Base-by-base conservation (phyloP, 2,329 filamentous ascomycete genomes). In the Incumbomyces delicatus region DNA sequence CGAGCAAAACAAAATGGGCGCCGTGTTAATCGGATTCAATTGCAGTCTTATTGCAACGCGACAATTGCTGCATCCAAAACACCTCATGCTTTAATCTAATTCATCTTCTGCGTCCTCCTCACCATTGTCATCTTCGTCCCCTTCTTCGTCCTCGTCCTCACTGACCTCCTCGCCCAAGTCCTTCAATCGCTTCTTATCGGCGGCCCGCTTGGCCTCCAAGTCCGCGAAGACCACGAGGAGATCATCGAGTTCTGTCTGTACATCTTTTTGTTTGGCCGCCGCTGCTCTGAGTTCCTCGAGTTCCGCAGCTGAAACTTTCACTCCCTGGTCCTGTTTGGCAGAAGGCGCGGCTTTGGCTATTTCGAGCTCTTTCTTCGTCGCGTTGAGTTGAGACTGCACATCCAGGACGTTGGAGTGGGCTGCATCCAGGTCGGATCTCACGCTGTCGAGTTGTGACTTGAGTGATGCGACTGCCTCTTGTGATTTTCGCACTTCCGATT, bases 191-290 rank as follows among this genome's bases (percentile, higher is more conserved):
- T 71, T 64, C 67, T 74, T 90, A 60, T 90, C 87, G 56, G 77
- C 79, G 35, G 75, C 73, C 41, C 80, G 72, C 66, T 89, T 90
- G 45, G 87, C 83, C 63, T 92, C 86, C 14, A 88, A 61, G 60
- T 92, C 86, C 12, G 78, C 80, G 63, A 89, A 87, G 4, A 92
- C 81, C 68, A 90, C 84, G 31, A 92, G 68, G 45, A 90, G 71
- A 62, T 92, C 86, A 55, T 92, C 86, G 38, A 90, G 70, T 63
- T 92, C 86, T 2, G 77, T 73, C 60, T 90, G 85, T 4, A 75
- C 74, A 1, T 75, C 67, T 50, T 78, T 73, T 46, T 76, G 79
- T 22, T 32, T 48, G 7, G 44, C 27, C 14, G 44, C 44, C 18
- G 44, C 27, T 48, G 83, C 79, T 50, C 78, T 74, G 54, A 81